Evolutionary conservation across 768 basidiomycete genomes (phyloP), one percentile per base, ranked within the genome.

Genomic region (Neoboletus subvelutipes): DNA sequence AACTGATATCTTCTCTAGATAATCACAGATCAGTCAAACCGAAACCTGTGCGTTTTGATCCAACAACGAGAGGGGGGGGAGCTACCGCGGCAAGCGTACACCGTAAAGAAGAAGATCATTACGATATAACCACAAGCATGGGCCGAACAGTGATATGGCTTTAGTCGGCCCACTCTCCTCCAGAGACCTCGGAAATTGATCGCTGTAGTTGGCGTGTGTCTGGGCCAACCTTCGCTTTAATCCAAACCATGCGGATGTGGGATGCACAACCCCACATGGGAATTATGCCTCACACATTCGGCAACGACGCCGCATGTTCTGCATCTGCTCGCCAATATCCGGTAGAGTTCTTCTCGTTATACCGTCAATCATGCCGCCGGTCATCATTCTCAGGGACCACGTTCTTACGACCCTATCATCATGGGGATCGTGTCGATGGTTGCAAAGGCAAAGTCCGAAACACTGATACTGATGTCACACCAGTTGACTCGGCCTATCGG

Each of bases 41-140:
- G 20, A 13, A 57, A 43, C 56, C 45, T 26, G 56, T 50, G 42
- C 41, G 15, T 11, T 31, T 43, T 57, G 56, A 58, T 58, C 7
- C 37, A 55, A 37, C 55, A 12, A 13, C 47, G n/a, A 7, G 18
- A 33, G 36, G 17, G 13, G 24, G 17, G 15, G 9, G 2, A 34
- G 33, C 29, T 8, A 24, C 20, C 15, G 11, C 29, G 3, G 6
- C 45, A 12, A 26, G 26, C 1, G 1, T 15, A 9, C 20, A 48
- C 29, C 9, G 15, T 20, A 15, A 46, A 31, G 36, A 24, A 26
- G 45, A 20, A 45, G 12, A 12, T 12, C 41, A 13, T 55, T 57
- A 42, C 55, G 42, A 40, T 58, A 50, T 45, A 28, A 39, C 29
- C 45, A 15, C 22, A 13, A 34, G 31, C 33, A 20, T 17, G 33